Evolutionary conservation across 2,329 filamentous ascomycete genomes (phyloP), one percentile per base, ranked within the genome.

Genomic region (Lecanosticta acicola): DNA sequence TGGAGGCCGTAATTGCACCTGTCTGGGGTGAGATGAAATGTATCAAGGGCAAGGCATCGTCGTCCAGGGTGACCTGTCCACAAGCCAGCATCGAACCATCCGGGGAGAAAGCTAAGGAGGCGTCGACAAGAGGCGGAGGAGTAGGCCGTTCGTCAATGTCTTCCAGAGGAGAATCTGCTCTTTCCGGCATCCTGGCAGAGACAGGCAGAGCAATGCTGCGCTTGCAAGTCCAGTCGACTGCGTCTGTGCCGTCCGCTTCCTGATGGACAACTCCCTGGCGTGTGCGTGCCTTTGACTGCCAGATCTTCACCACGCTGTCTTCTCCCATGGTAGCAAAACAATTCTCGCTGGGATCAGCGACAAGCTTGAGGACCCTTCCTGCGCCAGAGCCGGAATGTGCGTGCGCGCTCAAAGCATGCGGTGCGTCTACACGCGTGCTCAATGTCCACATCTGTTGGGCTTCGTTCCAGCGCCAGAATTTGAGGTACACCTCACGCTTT

Each of bases 321-420:
- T 83, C 80, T 29, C 91, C 93, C 32, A 95, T 75, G 1, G 90
- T 94, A 7, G 87, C 86, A 64, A 97, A 96, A 38, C 84, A 81
- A 39, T 79, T 71, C 5, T 77, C 76, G 3, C 71, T 75, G 3
- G 87, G 85, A 52, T 90, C 83, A 13, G 84, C 77, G 2, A 80
- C 80, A 4, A 97, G 72, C 55, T 83, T 84, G 24, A 95, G 77
- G 1, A 97, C 76, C 3, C 75, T 70, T 36, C 74, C 74, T 26
- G 76, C 69, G 13, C 60, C 62, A 18, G 46, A 17, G 20, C 50
- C 42, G 14, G 49, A 39, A 33, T 51, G 43, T 9, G 54, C 43
- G 20, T 49, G 48, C 13, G 43, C 39, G 19, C 67, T 66, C 4
- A 68, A 64, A 9, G 48, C 71, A 66, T 98, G 91, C 13, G 93